These are phyloP conservation scores for Exophiala mesophila DNA, from an alignment of 2,329 filamentous ascomycete genomes.

Conservation along the genomic window DNA sequence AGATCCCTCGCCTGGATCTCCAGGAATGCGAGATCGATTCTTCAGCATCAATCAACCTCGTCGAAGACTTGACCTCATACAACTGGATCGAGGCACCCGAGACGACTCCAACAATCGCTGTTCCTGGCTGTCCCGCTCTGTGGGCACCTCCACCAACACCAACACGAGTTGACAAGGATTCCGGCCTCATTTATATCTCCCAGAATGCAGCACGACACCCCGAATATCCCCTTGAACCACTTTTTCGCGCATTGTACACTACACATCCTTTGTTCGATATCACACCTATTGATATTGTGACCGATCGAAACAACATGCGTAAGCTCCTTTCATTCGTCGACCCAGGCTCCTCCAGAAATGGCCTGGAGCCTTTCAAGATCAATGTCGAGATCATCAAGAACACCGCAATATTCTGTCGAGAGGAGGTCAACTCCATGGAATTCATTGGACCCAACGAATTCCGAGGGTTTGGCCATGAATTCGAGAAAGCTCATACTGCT, in stretches of 20 bases:
- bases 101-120: slow-evolving; percentile 39
- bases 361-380: slow-evolving; percentile 33
- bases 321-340: slow-evolving; percentile 44
- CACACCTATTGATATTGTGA: slow-evolving; percentile 28
- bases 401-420: slow-evolving; percentile 41
- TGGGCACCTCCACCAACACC: slow-evolving; percentile 40
- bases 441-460: slow-evolving; percentile 35
- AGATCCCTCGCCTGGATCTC: too few relatives aligned
- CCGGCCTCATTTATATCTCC: slow-evolving; percentile 39
- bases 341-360: slow-evolving; percentile 24
- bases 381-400: neutral
- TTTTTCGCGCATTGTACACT: slow-evolving; percentile 8
- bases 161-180: too few relatives aligned
- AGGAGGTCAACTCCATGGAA: slow-evolving; percentile 29
- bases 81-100: slow-evolving; percentile 48
- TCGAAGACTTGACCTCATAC: slow-evolving; percentile 45
- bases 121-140: slow-evolving; percentile 41
- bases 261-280: slow-evolving; percentile 37
- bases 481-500: slow-evolving; percentile 43
- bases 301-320: slow-evolving; percentile 31
- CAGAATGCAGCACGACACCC: slow-evolving; percentile 30
- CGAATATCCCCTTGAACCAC: slow-evolving; percentile 42
- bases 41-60: too few relatives aligned
- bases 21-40: too few relatives aligned
- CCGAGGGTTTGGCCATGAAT: slow-evolving; percentile 42